Percentiles rank a stretch among this genome's conserved stretches.
These are phyloP conservation scores for Botrytis hyacinthi DNA, from an alignment of 2,329 filamentous ascomycete genomes.

Conservation along the genomic window DNA sequence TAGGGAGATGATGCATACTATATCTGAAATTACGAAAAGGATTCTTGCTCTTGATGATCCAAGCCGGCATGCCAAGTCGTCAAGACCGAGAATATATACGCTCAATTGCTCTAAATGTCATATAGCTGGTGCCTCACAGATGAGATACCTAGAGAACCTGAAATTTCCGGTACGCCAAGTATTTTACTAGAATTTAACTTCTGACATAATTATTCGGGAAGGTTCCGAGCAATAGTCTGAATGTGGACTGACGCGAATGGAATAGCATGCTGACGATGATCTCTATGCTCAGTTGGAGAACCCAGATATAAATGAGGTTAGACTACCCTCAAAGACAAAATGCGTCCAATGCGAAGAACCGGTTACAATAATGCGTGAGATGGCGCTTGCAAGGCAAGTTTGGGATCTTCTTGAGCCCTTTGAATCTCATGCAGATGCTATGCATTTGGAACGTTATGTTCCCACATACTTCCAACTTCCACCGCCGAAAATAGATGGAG, in stretches of 20 bases:
- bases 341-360: constrained; percentile 40
- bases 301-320: constrained; percentile 27
- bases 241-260: constrained; percentile 2
- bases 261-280: constrained; percentile 22
- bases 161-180: constrained; percentile 35
- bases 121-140: constrained; percentile 41
- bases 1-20: constrained; percentile 40
- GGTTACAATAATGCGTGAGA: constrained; percentile 41
- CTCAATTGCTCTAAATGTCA: constrained; percentile 42
- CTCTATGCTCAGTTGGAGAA: constrained; percentile 26
- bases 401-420: constrained; percentile 43
- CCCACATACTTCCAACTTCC: constrained; percentile 40
- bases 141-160: constrained; percentile 36
- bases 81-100: constrained; percentile 40
- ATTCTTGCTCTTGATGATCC: constrained; percentile 42
- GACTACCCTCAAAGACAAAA: constrained; percentile 36
- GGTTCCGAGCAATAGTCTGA: not conserved
- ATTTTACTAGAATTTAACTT: not conserved
- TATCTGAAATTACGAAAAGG: constrained; percentile 41
- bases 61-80: constrained; percentile 34
- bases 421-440: constrained; percentile 41
- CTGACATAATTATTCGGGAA: not conserved
- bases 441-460: constrained; percentile 42
- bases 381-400: constrained; percentile 39
- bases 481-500: constrained; percentile 37